A percentile compares a stretch with the other conserved stretches of the same genome.
Evolutionary conservation across 2,329 filamentous ascomycete species (phyloP).

Genomic region (Scytalidium lignicola): DNA sequence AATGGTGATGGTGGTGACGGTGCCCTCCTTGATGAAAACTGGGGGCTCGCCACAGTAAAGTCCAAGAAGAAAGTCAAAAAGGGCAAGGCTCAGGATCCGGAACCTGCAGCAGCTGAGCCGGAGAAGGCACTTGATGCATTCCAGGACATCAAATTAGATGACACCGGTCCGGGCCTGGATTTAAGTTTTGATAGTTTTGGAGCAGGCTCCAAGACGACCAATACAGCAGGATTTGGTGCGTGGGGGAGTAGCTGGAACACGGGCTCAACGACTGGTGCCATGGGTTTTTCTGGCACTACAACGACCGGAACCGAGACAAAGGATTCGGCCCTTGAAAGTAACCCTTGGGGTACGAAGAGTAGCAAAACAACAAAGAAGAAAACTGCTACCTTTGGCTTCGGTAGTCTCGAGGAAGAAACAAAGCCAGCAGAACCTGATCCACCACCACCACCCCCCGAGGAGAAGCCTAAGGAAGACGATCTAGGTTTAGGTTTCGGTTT

Average conservation of each 20-base stretch:
- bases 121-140: slow-evolving; percentile 49
- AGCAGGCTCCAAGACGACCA: slow-evolving; percentile 34
- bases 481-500: slow-evolving; percentile 27
- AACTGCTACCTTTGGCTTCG: slow-evolving; percentile 43
- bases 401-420: slow-evolving; percentile 36
- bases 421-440: slow-evolving; percentile 21
- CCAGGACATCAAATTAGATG: slow-evolving; percentile 63
- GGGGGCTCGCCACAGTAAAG: slow-evolving; percentile 41
- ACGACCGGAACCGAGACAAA: slow-evolving; percentile 36
- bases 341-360: slow-evolving; percentile 44
- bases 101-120: slow-evolving; percentile 25
- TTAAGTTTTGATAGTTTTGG: slow-evolving; percentile 45
- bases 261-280: slow-evolving; percentile 33
- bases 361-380: slow-evolving; percentile 49
- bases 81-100: slow-evolving; percentile 26
- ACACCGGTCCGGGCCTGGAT: slow-evolving; percentile 51
- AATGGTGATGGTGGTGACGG: slow-evolving; percentile 35
- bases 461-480: slow-evolving; percentile 33
- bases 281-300: slow-evolving; percentile 38
- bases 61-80: slow-evolving; percentile 54
- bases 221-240: slow-evolving; percentile 41
- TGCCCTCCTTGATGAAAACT: slow-evolving; percentile 44
- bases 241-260: slow-evolving; percentile 59
- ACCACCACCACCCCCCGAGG: slow-evolving; percentile 17
- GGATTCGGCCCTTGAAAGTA: slow-evolving; percentile 37